Evolutionary conservation across 2,329 filamentous ascomycete species (phyloP), one percentile per base, ranked within the genome.

Genomic region (Madurella fahalii): DNA sequence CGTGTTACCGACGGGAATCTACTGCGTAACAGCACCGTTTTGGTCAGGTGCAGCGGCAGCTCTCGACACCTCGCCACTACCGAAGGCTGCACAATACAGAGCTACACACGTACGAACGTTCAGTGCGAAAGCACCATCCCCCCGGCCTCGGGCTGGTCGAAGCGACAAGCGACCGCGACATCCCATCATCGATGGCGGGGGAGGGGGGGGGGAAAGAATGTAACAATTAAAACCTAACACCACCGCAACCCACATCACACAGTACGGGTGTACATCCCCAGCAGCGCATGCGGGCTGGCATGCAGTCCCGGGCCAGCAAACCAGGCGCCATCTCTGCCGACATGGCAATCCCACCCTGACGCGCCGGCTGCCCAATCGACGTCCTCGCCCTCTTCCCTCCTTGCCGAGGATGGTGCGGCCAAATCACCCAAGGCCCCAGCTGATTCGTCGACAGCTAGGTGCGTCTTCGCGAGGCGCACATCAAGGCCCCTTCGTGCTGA

Each of bases 301-400:
- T 47, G 50, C 46, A 48, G 17, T 34, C 43, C 40, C 47, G 34
- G 39, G 39, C 52, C 54, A 56, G 54, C 48, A 34, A 58, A 44
- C 60, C 56, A 58, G 58, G 45, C 52, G 56, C 53, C 58, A 53
- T 62, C 60, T 63, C 60, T 64, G 53, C 61, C 61, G 61, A 63
- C 62, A 61, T 60, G 56, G 50, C 52, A 50, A 61, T 60, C 41
- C 53, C 45, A 63, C 58, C 54, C 47, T 54, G 45, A 49, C 47
- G 47, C 43, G 40, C n/a, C 47, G 40, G 34, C 50, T 18, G 49
- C 16, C 58, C 60, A 58, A 60, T 61, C 40, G 42, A 46, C 56
- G 55, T 25, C 47, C 42, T 57, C 41, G 25, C 25, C 25, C 25
- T 25, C 47, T 52, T 52, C 34, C 46, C 42, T 49, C 40, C 41